These are phyloP conservation scores for Fraxinus paxiana DNA, from an alignment of 305 asterid species.

Conservation along the genomic window DNA sequence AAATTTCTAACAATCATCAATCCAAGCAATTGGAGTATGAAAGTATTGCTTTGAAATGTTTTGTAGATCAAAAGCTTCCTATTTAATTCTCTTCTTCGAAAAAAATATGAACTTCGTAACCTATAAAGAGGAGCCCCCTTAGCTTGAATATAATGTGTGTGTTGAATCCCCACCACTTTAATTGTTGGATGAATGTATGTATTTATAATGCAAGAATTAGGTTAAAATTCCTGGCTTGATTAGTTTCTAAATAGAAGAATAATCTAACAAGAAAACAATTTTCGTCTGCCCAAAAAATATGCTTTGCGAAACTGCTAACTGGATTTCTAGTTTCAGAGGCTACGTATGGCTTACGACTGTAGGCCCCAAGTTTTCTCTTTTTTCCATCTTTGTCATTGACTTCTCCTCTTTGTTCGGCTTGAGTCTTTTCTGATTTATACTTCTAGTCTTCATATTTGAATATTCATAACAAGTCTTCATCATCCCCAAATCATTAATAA, in stretches of 20 bases:
- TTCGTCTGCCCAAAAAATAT: not conserved
- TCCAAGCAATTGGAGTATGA: not conserved
- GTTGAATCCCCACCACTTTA: not conserved
- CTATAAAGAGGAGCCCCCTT: not conserved
- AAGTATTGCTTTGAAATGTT: not conserved
- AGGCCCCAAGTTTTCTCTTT: not conserved
- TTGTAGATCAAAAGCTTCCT: not conserved
- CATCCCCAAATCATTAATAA: not conserved
- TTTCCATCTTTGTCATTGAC: not conserved
- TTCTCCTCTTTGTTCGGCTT: not conserved
- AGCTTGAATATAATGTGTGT: not conserved
- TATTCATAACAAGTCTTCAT: not conserved
- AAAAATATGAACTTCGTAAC: too few relatives aligned
- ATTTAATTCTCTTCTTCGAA: not conserved
- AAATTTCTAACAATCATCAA: too few relatives aligned
- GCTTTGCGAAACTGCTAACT: too few relatives aligned
- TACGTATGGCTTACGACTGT: not conserved
- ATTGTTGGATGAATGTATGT: not conserved
- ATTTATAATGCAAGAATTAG: not conserved
- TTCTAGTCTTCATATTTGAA: not conserved
- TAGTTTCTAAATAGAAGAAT: not conserved
- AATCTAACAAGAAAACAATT: not conserved
- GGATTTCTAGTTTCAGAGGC: not conserved
- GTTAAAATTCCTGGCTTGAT: not conserved
- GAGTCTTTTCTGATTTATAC: not conserved